Evolutionary conservation across 2,329 filamentous ascomycete genomes (phyloP), one percentile per base, ranked within the genome.

Genomic region (Lasiodiplodia hormozganensis): DNA sequence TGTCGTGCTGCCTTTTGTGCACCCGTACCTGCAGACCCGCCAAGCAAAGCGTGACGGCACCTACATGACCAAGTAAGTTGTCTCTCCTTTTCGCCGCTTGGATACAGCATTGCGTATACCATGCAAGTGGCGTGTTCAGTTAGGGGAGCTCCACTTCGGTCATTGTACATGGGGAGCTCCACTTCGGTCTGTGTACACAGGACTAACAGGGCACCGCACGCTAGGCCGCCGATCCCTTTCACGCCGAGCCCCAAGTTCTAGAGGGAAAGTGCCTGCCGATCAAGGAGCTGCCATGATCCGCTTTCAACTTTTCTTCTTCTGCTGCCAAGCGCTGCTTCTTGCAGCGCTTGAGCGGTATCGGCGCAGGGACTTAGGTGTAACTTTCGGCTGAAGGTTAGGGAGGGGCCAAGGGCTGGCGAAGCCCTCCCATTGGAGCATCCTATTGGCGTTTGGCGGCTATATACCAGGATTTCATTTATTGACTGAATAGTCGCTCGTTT

Each of bases 1-100:
- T 16, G 78, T 81, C 38, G 78, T 79, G 3, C 72, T 81, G 8
- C 79, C 79, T 0, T 81, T 81, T 70, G 76, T 81, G 40, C 79
- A 78, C 25, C 78, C 79, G 28, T 74, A 80, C 36, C 67, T 81
- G 23, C 78, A 80, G 71, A 79, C 75, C 2, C 69, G 77, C 65
- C 72, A 78, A 58, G 74, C 77, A 1, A 79, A 74, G 71, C 74
- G 74, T 7, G 79, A 81, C 71, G 79, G 79, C 0, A 72, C 73
- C 8, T 76, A 78, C 70, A 62, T 78, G 70, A 81, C 77, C 31
- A 77, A 76, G 79, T 81, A 70, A 71, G 78, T 72, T 54, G 2
- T 25, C 65, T 12, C 54, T 57, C 54, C 31, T 57, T 38, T 67
- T 40, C 34, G 36, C 43, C 36, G 43, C n/a, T 43, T n/a, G 34